Base-by-base conservation (phyloP, 768 basidiomycete species). In the Pleurotus eryngii region DNA sequence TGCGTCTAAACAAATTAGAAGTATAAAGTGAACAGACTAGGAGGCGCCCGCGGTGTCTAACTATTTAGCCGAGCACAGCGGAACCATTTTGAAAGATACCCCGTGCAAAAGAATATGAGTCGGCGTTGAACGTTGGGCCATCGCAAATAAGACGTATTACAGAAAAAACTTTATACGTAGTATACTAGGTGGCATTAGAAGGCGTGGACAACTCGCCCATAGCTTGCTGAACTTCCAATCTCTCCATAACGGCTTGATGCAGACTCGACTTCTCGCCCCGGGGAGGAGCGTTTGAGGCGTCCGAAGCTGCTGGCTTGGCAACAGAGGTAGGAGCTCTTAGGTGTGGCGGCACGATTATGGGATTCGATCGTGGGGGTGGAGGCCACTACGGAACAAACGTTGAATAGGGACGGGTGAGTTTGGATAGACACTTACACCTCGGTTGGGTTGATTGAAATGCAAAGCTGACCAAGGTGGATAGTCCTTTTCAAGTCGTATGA, bases 401-500 rank as follows among this genome's bases (percentile, higher is more conserved):
- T 35, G 11, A 35, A 35, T 35, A 35, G 30, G 30, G 8, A 35
- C 11, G 3, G 24, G 9, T 35, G 30, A 35, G 11, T 9, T 11
- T 35, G 30, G 54, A 11, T 46, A 37, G 15, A 56, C 4, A 79
- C 88, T 48, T 72, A 92, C 91, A 24, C 85, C 88, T 57, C 91
- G 83, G 63, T 84, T 80, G 2, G 91, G 91, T 65, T 93, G 90
- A 56, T 89, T 91, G 67, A 92, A 92, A 65, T 92, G 90, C n/a
- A 92, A 72, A 6, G 90, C 89, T 0, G 90, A 89, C 90, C 90
- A 92, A 4, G 90, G 89, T 2, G 90, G 90, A 64, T 90, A 92
- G 53, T 91, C 89, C 63, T 83, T 89, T 67, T 93, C 90, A 1
- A 93, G 75, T 49, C 78, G 79, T 38, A 88, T 77, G 58, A 93